Percentiles rank a stretch among this genome's conserved stretches.
phyloP scores from a whole-genome alignment of 495 filamentous ascomycete species.

The Neurospora cerealis region DNA sequence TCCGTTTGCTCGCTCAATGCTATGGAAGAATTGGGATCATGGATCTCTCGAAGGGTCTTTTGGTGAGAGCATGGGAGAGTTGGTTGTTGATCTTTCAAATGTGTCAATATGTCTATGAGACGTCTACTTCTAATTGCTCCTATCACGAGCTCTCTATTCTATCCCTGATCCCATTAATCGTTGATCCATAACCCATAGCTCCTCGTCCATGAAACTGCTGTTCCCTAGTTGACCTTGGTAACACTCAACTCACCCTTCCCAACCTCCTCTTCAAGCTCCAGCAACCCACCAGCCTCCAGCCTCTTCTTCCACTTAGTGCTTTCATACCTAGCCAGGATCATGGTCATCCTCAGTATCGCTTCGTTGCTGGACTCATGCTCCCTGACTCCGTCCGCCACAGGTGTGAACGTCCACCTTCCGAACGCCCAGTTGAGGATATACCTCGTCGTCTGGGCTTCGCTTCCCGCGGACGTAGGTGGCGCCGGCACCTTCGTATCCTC shows the following conservation, averaged over 20 bases:
- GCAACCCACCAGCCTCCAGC: constrained; percentile 50
- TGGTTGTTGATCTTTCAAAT: not conserved
- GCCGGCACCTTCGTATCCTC: constrained; percentile 26
- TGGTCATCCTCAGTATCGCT: constrained; percentile 60
- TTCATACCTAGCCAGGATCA: constrained; percentile 78
- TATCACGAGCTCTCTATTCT: not conserved
- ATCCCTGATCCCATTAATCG: not conserved
- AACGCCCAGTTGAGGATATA: constrained; percentile 98
- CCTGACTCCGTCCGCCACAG: constrained; percentile 30
- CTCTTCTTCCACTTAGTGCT: constrained; percentile 83
- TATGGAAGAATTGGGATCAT: not conserved
- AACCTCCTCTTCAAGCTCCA: constrained; percentile 37
- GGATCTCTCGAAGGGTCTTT: not conserved
- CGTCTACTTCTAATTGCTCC: not conserved
- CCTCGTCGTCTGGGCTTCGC: constrained; percentile 14
- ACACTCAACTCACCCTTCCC: constrained; percentile 31
- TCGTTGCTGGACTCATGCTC: constrained; percentile 40
- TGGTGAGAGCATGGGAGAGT: not conserved
- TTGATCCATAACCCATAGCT: not conserved
- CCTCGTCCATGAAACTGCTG: not conserved
- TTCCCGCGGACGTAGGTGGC: not conserved
- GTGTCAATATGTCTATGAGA: not conserved
- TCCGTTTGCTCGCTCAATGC: not conserved
- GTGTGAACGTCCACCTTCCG: constrained; percentile 84
- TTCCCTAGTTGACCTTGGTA: constrained; percentile 26